Evolutionary conservation across 345 rosid species (phyloP).

Genomic region (Eucalyptus fibrosa): DNA sequence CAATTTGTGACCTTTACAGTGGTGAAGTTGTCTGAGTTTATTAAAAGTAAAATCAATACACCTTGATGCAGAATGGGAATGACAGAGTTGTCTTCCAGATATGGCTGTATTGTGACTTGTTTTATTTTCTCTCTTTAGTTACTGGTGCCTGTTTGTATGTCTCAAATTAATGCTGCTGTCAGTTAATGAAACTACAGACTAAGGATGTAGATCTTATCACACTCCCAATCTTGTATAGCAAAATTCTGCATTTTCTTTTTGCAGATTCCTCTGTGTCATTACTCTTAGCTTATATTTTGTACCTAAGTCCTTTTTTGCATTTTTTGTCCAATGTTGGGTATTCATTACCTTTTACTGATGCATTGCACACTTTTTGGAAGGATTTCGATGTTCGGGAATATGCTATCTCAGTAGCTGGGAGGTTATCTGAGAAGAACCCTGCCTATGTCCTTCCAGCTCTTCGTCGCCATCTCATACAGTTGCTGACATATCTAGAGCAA

Average conservation of each 20-base stretch:
- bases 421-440: slow-evolving; percentile 94
- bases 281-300: background rate
- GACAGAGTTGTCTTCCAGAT: background rate
- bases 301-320: background rate
- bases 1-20: background rate
- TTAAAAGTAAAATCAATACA: background rate
- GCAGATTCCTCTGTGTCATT: background rate
- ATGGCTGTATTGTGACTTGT: background rate
- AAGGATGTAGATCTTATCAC: background rate
- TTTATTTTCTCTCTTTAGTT: background rate
- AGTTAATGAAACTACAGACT: background rate
- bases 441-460: slow-evolving; percentile 99
- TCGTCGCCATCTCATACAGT: slow-evolving; percentile 96
- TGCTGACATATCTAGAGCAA: slow-evolving; percentile 87
- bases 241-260: background rate
- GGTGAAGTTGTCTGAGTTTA: background rate
- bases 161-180: background rate
- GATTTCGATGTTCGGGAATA: slow-evolving; percentile 93
- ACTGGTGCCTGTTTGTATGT: background rate
- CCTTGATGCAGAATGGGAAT: background rate
- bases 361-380: slow-evolving; percentile 8
- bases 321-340: background rate
- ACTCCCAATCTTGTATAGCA: background rate
- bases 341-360: slow-evolving; percentile 2
- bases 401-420: slow-evolving; percentile 92